These are phyloP conservation scores for Leccinum subtestaceum DNA, from an alignment of 768 basidiomycete species.

Conservation along the genomic window DNA sequence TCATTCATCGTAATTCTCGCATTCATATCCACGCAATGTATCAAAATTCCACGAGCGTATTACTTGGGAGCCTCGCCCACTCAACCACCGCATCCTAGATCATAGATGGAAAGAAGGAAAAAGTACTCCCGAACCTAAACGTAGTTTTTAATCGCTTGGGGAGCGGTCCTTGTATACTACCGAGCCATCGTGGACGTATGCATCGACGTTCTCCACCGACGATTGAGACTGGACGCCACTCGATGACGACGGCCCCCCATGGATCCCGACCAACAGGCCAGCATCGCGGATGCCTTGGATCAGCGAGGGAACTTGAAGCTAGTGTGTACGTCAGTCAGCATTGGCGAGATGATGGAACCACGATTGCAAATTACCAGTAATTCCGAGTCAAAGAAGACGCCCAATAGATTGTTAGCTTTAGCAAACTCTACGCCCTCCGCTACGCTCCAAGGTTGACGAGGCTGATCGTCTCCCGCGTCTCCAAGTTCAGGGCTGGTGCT, in stretches of 20 bases:
- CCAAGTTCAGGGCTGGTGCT: slow-evolving; percentile 35
- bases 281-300: slow-evolving; percentile 86
- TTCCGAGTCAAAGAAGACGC: slow-evolving; percentile 84
- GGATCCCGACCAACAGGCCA: slow-evolving; percentile 83
- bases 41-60: slow-evolving; percentile 22
- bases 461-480: slow-evolving; percentile 44
- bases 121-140: slow-evolving; percentile 16
- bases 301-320: slow-evolving; percentile 84
- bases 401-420: slow-evolving; percentile 87
- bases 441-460: slow-evolving; percentile 62
- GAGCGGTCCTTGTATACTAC: slow-evolving; percentile 68
- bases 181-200: slow-evolving; percentile 59
- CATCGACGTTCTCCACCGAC: slow-evolving; percentile 60
- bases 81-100: slow-evolving; percentile 26
- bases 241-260: slow-evolving; percentile 56
- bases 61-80: slow-evolving; percentile 11
- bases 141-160: slow-evolving; percentile 42
- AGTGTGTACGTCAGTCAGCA: slow-evolving; percentile 16
- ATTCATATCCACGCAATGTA: slow-evolving; percentile 24
- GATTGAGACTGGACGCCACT: slow-evolving; percentile 36
- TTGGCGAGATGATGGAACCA: slow-evolving; percentile 10
- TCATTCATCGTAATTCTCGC: slow-evolving; percentile 6
- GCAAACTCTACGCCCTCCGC: slow-evolving; percentile 93
- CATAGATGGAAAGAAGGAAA: slow-evolving; percentile 12
- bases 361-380: slow-evolving; percentile 60